phyloP scores from a whole-genome alignment of 164 flowering plant genomes.

The Euptelea pleiosperma region DNA sequence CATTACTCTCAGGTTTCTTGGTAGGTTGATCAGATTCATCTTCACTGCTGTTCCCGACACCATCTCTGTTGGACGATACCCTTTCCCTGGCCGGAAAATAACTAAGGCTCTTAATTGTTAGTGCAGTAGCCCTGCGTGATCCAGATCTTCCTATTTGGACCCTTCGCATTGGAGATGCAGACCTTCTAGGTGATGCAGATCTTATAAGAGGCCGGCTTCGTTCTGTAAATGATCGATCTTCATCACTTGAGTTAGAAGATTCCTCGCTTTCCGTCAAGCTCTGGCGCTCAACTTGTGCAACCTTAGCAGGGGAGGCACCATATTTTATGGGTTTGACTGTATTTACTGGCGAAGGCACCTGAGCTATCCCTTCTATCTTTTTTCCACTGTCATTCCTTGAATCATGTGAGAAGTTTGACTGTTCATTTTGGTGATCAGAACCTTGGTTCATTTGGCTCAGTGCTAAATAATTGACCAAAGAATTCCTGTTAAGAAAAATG shows the following conservation, averaged over 20 bases:
- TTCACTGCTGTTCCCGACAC: conserved; percentile 43
- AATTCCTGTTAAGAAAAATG: conserved; percentile 40
- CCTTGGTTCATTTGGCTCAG: conserved; percentile 27
- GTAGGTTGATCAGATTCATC: conserved; percentile 41
- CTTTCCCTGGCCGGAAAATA: conserved; percentile 57
- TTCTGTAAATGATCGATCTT: conserved; percentile 47
- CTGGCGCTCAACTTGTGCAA: conserved; percentile 60
- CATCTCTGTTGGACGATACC: conserved; percentile 37
- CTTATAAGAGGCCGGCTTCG: conserved; percentile 65
- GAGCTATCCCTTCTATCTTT: conserved; percentile 18
- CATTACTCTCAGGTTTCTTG: conserved; percentile 47
- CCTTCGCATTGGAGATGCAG: conserved; percentile 92
- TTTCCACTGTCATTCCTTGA: conserved; percentile 21
- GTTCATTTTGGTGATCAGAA: conserved; percentile 22
- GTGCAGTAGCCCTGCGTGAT: conserved; percentile 63
- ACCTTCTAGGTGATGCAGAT: conserved; percentile 77
- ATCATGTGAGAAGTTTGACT: conserved; percentile 14
- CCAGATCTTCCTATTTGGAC: conserved; percentile 81
- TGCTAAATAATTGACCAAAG: conserved; percentile 38
- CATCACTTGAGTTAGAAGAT: conserved; percentile 60
- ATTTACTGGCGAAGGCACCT: conserved; percentile 20
- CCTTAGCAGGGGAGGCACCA: conserved; percentile 76
- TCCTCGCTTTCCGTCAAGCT: conserved; percentile 63
- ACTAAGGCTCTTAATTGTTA: conserved; percentile 73
- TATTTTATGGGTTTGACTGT: conserved; percentile 38